Percentiles rank a stretch among this genome's conserved stretches.
phyloP scores from a whole-genome alignment of 495 filamentous ascomycete species.

The Elasticomyces elasticus region DNA sequence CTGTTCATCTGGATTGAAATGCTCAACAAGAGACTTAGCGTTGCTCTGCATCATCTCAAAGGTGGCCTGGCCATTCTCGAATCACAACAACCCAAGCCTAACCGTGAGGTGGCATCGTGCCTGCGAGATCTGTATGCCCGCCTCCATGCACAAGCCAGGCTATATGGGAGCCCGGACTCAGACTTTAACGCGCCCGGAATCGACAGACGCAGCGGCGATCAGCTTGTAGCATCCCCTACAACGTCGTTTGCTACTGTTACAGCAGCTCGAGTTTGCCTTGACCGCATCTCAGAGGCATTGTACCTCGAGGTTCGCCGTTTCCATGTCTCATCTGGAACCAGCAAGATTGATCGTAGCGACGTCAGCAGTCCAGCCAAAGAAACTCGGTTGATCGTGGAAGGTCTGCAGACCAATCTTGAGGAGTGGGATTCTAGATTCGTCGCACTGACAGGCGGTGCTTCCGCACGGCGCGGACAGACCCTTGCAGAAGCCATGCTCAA shows the following conservation, averaged over 20 bases:
- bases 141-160: constrained; percentile 3
- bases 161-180: constrained; percentile 1
- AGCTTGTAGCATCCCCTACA: background rate
- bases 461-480: background rate
- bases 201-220: background rate
- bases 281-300: background rate
- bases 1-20: constrained; percentile 4
- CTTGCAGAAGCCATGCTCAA: background rate
- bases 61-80: background rate
- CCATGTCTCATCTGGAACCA: background rate
- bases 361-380: background rate
- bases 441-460: background rate
- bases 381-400: background rate
- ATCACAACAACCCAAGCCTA: background rate
- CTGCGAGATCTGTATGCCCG: background rate
- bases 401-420: background rate
- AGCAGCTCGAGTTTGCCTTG: background rate
- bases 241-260: background rate
- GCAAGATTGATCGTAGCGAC: background rate
- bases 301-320: background rate
- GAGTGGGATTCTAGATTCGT: background rate
- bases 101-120: background rate
- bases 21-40: background rate
- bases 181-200: background rate
- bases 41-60: background rate